Conservation (phyloP, 257 asterid genomes). For the Solanum virginianum region DNA sequence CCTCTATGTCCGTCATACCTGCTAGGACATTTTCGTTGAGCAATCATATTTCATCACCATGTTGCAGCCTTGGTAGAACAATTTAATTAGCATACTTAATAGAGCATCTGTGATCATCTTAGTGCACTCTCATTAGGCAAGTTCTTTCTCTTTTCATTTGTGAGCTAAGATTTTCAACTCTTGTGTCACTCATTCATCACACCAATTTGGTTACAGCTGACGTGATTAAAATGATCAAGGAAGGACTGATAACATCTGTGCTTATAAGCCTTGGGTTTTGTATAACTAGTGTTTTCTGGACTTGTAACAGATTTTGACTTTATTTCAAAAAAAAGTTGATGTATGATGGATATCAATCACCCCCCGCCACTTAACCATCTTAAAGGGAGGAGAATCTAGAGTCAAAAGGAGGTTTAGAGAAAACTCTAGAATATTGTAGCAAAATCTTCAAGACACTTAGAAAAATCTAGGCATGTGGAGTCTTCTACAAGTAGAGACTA, state of each 20-base stretch:
- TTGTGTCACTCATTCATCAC: neutral
- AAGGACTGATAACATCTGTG: constrained; percentile 37
- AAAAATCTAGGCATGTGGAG: no score
- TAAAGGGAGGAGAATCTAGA: no score
- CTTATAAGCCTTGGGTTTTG: neutral
- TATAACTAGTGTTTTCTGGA: neutral
- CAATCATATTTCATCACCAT: neutral
- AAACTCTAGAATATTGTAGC: no score
- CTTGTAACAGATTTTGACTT: neutral
- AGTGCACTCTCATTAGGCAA: neutral
- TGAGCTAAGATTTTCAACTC: neutral
- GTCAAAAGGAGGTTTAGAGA: no score
- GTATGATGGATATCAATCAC: neutral
- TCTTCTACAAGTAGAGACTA: no score
- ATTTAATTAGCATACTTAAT: neutral
- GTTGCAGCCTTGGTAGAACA: constrained; percentile 16
- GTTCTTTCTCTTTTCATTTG: neutral
- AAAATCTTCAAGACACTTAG: no score
- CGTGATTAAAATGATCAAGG: constrained; percentile 22
- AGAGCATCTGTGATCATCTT: neutral
- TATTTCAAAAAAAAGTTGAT: neutral
- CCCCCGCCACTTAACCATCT: no score
- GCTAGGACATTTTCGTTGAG: constrained; percentile 25
- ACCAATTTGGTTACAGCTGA: constrained; percentile 8
- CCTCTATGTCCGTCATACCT: constrained; percentile 49